Conservation (phyloP, 371 early-diverging fungal genomes). For the Mortierella polycephala region DNA sequence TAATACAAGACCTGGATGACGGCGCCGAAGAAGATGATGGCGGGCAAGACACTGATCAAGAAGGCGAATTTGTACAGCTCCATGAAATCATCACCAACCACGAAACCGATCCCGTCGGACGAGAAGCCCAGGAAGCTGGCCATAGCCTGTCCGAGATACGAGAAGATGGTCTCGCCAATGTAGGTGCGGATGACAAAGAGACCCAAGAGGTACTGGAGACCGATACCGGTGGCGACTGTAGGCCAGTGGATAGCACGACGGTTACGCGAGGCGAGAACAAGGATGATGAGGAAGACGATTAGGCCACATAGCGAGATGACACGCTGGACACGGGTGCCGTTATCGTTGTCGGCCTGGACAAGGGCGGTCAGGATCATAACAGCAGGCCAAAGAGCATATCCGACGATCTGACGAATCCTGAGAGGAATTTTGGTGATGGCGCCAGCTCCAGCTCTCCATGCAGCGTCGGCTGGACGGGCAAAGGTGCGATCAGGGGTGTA, state of each 20-base stretch:
- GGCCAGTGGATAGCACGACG: constrained; percentile 78
- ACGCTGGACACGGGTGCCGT: constrained; percentile 75
- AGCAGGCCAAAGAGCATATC: constrained; percentile 57
- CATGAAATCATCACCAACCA: constrained; percentile 70
- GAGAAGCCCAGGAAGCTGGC: constrained; percentile 78
- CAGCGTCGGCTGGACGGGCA: constrained; percentile 56
- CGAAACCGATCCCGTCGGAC: constrained; percentile 68
- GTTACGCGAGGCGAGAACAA: constrained; percentile 71
- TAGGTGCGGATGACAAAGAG: constrained; percentile 83
- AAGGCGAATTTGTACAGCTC: constrained; percentile 59
- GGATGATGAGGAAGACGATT: constrained; percentile 63
- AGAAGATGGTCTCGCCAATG: constrained; percentile 83
- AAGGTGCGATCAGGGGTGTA: constrained; percentile 61
- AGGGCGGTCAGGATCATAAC: constrained; percentile 69
- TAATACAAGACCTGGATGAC: constrained; percentile 90
- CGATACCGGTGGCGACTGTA: constrained; percentile 77
- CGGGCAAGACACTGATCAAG: constrained; percentile 81
- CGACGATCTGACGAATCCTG: constrained; percentile 25
- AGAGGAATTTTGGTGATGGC: constrained; percentile 15
- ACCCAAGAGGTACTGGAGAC: constrained; percentile 84
- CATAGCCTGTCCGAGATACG: constrained; percentile 74
- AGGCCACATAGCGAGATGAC: constrained; percentile 83
- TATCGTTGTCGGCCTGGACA: constrained; percentile 61
- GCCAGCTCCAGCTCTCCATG: constrained; percentile 36
- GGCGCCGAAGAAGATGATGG: constrained; percentile 89